Percentiles rank a stretch among this genome's conserved stretches.
Evolutionary conservation across 805 yeast species (phyloP).

Genomic region (Starmera quercuum): DNA sequence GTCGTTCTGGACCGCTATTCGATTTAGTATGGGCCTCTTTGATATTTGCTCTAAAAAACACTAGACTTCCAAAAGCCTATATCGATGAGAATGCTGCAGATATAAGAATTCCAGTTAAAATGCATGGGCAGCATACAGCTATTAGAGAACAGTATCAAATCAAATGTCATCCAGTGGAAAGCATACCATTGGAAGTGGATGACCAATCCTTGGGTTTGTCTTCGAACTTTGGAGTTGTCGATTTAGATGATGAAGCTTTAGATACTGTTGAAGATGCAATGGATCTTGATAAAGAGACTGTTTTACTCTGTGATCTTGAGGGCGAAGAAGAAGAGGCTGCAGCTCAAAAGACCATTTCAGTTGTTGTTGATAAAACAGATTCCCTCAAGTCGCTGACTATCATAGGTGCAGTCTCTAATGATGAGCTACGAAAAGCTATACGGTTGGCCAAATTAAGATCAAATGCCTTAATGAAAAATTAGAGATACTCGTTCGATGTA

Average conservation of each 20-base stretch:
- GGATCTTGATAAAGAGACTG: slow-evolving; percentile 24
- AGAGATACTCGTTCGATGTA: too few species aligned
- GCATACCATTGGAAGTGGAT: slow-evolving; percentile 31
- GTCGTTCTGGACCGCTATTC: slow-evolving; percentile 74
- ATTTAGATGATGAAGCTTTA: slow-evolving; percentile 28
- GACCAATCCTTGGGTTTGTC: slow-evolving; percentile 30
- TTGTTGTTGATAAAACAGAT: slow-evolving; percentile 27
- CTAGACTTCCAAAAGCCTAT: slow-evolving; percentile 60
- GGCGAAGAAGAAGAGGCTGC: slow-evolving; percentile 77
- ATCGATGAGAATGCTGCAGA: slow-evolving; percentile 55
- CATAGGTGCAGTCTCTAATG: slow-evolving; percentile 41
- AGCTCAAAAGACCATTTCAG: slow-evolving; percentile 43
- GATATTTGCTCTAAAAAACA: slow-evolving; percentile 49
- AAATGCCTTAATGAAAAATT: slow-evolving; percentile 20
- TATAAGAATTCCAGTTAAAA: slow-evolving; percentile 42
- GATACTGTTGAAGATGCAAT: slow-evolving; percentile 22
- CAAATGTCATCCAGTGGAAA: slow-evolving; percentile 43
- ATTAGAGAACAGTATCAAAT: slow-evolving; percentile 42
- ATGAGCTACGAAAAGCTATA: slow-evolving; percentile 39
- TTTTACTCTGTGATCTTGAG: slow-evolving; percentile 66
- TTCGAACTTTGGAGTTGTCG: slow-evolving; percentile 54
- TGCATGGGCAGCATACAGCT: slow-evolving; percentile 42
- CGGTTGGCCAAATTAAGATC: slow-evolving; percentile 42
- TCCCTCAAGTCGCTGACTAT: slow-evolving; percentile 37
- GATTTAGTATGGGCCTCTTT: slow-evolving; percentile 71